Evolutionary conservation across 2,329 filamentous ascomycete species (phyloP).

Genomic region (Ramichloridium luteum): DNA sequence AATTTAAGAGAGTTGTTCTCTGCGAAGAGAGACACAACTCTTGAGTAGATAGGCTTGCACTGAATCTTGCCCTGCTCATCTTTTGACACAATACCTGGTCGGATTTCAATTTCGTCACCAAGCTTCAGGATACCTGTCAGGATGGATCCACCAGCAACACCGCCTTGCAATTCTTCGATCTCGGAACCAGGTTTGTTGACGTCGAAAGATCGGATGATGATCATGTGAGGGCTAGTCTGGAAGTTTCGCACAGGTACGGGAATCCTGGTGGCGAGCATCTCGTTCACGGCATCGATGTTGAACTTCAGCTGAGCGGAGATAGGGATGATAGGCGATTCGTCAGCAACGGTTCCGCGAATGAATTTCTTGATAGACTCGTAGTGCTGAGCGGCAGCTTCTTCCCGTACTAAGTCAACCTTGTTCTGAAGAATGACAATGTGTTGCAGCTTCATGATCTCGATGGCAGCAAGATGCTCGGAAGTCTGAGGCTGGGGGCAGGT

Average conservation of each 20-base stretch:
- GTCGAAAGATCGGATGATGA: conserved; percentile 97
- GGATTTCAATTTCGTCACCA: conserved; percentile 95
- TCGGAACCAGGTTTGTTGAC: conserved; percentile 99
- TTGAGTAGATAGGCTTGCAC: conserved; percentile 93
- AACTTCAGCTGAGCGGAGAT: conserved; percentile 97
- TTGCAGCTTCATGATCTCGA: conserved; percentile 99
- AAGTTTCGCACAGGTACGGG: conserved; percentile 88
- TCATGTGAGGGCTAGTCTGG: conserved; percentile 88
- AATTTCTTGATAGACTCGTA: conserved; percentile 98
- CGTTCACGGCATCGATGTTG: conserved; percentile 98
- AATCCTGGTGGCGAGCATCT: conserved; percentile 89
- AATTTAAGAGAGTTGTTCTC: conserved; percentile 98
- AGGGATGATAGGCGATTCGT: conserved; percentile 88
- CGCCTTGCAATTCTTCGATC: conserved; percentile 95
- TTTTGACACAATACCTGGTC: conserved; percentile 94
- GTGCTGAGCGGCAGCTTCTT: conserved; percentile 86
- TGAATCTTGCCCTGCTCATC: conserved; percentile 88
- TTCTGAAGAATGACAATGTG: conserved; percentile 99
- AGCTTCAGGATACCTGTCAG: conserved; percentile 93
- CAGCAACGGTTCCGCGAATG: conserved; percentile 91
- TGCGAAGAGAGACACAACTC: conserved; percentile 88
- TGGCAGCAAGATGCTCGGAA: conserved; percentile 94
- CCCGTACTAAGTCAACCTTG: conserved; percentile 97
- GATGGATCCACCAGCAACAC: conserved; percentile 95
- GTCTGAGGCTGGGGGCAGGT: conserved; percentile 96